A percentile compares a stretch with the other conserved stretches of the same genome.
These are phyloP conservation scores for Parsonsia alboflavescens DNA, from an alignment of 257 asterid species.

Conservation along the genomic window DNA sequence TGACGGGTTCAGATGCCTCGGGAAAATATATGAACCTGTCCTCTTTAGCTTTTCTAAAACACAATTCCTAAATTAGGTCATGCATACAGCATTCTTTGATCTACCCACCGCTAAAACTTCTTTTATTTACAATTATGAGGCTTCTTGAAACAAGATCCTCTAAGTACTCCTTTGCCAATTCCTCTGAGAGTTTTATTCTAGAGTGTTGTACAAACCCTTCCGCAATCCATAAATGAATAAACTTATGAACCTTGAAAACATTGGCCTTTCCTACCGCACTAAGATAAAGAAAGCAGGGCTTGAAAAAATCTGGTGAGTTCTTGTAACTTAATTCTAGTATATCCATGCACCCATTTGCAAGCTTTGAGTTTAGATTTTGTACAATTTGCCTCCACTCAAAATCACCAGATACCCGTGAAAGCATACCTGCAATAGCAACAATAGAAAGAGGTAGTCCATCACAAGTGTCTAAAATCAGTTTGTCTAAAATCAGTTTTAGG, in stretches of 20 bases:
- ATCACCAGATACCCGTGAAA: neutral
- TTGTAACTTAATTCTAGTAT: conserved; percentile 5
- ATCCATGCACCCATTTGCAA: conserved; percentile 2
- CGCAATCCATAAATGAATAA: conserved; percentile 11
- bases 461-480: too few species aligned
- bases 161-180: conserved; percentile 9
- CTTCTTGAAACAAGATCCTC: conserved; percentile 13
- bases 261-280: too few species aligned
- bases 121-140: neutral
- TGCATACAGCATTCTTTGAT: conserved; percentile 15
- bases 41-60: conserved; percentile 11
- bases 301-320: conserved; percentile 5
- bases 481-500: neutral
- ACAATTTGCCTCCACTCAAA: neutral
- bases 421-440: conserved; percentile 6
- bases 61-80: conserved; percentile 6
- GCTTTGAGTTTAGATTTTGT: neutral
- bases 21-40: neutral
- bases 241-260: neutral
- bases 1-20: neutral
- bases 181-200: neutral
- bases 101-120: neutral
- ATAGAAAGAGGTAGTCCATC: conserved; percentile 9
- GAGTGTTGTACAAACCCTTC: conserved; percentile 13
- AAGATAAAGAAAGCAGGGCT: too few species aligned